A percentile compares a stretch with the other conserved stretches of the same genome.
These are phyloP conservation scores for Ceratocystiopsis minuta DNA, from an alignment of 2,329 filamentous ascomycete species.

Conservation along the genomic window DNA sequence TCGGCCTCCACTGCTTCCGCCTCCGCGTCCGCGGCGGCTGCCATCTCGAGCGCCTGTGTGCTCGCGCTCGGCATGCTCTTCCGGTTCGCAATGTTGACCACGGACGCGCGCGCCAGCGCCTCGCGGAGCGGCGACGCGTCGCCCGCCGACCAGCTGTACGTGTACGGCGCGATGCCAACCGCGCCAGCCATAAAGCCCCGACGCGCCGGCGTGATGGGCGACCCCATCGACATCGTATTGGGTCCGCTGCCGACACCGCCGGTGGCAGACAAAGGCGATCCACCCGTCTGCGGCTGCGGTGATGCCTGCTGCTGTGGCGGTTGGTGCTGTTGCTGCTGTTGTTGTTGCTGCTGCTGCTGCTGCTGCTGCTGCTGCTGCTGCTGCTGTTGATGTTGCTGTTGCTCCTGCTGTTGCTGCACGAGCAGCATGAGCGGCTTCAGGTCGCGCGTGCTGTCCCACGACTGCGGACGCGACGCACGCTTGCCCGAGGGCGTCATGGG, in stretches of 20 bases:
- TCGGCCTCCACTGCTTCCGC: slow-evolving; percentile 2
- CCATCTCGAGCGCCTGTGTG: slow-evolving; percentile 4
- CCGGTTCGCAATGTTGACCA: slow-evolving; percentile 4
- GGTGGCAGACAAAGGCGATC: too few species aligned
- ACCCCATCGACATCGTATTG: background rate
- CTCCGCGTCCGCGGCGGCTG: slow-evolving; percentile 1
- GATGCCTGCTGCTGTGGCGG: background rate
- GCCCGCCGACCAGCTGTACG: slow-evolving; percentile 9
- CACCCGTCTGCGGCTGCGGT: background rate
- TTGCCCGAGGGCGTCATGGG: slow-evolving; percentile 15
- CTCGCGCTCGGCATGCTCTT: slow-evolving; percentile 8
- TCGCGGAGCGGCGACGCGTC: slow-evolving; percentile 9
- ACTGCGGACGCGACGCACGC: slow-evolving; percentile 31
- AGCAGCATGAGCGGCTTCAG: slow-evolving; percentile 71
- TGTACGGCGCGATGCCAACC: background rate
- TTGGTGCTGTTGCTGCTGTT: too few species aligned
- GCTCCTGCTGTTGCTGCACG: slow-evolving; percentile 32
- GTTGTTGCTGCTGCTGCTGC: too few species aligned
- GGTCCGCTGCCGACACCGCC: background rate
- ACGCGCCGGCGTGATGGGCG: slow-evolving; percentile 1
- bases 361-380: too few species aligned
- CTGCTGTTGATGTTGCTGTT: slow-evolving; percentile 31
- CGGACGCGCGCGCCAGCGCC: slow-evolving; percentile 6
- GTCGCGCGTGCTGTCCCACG: slow-evolving; percentile 48
- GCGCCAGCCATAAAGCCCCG: slow-evolving; percentile 2